Evolutionary conservation across 371 early-diverging fungal species (phyloP).

Genomic region (Basidiobolus heterosporus): DNA sequence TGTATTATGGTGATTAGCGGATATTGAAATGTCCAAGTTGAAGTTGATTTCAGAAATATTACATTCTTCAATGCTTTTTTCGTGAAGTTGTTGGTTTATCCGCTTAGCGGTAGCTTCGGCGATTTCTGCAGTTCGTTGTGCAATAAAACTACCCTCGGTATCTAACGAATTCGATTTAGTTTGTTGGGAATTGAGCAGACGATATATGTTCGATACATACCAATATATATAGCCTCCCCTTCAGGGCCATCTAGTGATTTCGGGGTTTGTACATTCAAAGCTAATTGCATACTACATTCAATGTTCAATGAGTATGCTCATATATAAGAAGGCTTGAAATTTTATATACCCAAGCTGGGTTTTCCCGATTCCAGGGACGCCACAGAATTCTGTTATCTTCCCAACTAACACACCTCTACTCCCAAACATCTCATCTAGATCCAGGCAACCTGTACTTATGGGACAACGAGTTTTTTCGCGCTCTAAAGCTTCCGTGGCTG

Average conservation of each 20-base stretch:
- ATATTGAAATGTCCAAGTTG: not conserved
- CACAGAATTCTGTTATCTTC: constrained; percentile 41
- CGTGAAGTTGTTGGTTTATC: constrained; percentile 1
- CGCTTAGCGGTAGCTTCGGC: constrained; percentile 6
- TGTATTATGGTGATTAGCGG: no score
- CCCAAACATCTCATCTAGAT: constrained; percentile 25
- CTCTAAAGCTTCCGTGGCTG: no score
- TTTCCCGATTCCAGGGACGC: constrained; percentile 46
- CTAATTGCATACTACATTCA: constrained; percentile 34
- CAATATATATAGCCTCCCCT: constrained; percentile 46
- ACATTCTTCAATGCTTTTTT: not conserved
- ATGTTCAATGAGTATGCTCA: not conserved
- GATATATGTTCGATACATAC: constrained; percentile 9
- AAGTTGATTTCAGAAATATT: constrained; percentile 1
- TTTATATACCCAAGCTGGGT: constrained; percentile 37
- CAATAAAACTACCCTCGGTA: constrained; percentile 42
- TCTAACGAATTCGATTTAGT: constrained; percentile 14
- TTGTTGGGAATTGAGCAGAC: not conserved
- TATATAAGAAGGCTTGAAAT: not conserved
- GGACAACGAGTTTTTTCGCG: constrained; percentile 1
- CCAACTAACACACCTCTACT: constrained; percentile 27
- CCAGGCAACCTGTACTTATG: constrained; percentile 20
- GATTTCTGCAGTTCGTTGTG: constrained; percentile 21
- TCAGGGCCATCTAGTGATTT: constrained; percentile 15
- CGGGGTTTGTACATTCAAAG: constrained; percentile 31